Evolutionary conservation across 2,329 filamentous ascomycete species (phyloP).

Genomic region (Venturia effusa): DNA sequence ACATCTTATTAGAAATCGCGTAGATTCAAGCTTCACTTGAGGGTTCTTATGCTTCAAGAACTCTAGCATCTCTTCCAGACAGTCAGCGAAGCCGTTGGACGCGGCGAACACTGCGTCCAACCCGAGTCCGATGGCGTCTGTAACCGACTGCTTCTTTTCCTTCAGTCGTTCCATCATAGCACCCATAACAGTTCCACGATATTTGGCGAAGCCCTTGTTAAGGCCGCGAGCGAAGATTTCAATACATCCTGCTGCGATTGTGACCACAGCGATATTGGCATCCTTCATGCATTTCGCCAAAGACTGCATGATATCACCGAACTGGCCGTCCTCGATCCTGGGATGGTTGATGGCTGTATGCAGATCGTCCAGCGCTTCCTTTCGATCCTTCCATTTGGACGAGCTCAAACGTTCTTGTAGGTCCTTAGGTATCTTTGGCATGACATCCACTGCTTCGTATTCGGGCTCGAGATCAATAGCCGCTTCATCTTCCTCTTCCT

Average conservation of each 20-base stretch:
- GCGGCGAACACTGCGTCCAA: constrained; percentile 60
- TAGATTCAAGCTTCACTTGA: constrained; percentile 90
- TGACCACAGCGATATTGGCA: constrained; percentile 90
- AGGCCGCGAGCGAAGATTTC: constrained; percentile 81
- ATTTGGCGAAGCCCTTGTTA: constrained; percentile 65
- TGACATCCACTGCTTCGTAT: constrained; percentile 75
- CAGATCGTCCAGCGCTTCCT: constrained; percentile 81
- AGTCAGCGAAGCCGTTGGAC: constrained; percentile 63
- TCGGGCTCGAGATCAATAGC: constrained; percentile 59
- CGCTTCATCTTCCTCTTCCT: constrained; percentile 51
- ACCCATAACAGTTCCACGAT: constrained; percentile 68
- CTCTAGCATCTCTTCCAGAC: constrained; percentile 79
- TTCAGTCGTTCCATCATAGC: constrained; percentile 94
- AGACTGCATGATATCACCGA: constrained; percentile 69
- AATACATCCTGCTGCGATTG: constrained; percentile 84
- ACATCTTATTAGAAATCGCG: constrained; percentile 85
- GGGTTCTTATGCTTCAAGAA: constrained; percentile 92
- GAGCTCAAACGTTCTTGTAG: constrained; percentile 77
- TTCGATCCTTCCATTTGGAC: constrained; percentile 96
- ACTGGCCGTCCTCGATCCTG: constrained; percentile 83
- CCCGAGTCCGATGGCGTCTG: constrained; percentile 77
- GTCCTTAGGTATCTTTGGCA: constrained; percentile 68
- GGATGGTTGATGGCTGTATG: constrained; percentile 70
- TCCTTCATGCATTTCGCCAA: constrained; percentile 98
- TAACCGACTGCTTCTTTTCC: constrained; percentile 86